These are phyloP conservation scores for Podosphaera xanthii DNA, from an alignment of 2,329 filamentous ascomycete genomes.

Conservation along the genomic window DNA sequence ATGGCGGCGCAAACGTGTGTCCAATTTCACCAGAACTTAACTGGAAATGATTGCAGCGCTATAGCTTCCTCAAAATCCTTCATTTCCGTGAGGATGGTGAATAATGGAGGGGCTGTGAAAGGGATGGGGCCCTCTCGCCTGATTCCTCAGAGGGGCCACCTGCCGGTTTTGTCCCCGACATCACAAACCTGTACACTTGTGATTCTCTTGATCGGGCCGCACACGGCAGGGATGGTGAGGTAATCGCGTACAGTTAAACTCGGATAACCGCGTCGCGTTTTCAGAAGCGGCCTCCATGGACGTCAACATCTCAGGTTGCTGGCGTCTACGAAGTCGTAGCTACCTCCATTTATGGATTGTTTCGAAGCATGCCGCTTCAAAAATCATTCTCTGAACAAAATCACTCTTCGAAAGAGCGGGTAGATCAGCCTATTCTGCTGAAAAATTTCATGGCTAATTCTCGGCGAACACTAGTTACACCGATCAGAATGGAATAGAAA, in stretches of 20 bases:
- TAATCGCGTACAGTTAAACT: neutral
- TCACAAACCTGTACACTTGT: too few species aligned
- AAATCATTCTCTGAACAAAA: conserved; percentile 18
- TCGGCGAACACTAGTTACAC: conserved; percentile 6
- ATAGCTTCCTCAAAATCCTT: neutral
- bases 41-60: neutral
- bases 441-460: neutral
- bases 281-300: neutral
- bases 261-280: neutral
- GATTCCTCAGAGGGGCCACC: neutral
- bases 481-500: conserved; percentile 13
- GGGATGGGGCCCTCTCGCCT: too few species aligned
- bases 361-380: conserved; percentile 15
- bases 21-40: neutral
- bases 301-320: neutral
- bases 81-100: neutral
- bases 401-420: conserved; percentile 14
- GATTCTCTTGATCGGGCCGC: neutral
- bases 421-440: conserved; percentile 2
- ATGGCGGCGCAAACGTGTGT: conserved; percentile 23
- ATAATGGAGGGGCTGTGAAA: neutral
- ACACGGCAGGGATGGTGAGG: neutral
- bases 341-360: neutral
- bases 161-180: neutral
- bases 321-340: neutral